Percentiles rank a stretch among this genome's conserved stretches.
Evolutionary conservation across 768 basidiomycete species (phyloP).

Genomic region (Mycena latifolia): DNA sequence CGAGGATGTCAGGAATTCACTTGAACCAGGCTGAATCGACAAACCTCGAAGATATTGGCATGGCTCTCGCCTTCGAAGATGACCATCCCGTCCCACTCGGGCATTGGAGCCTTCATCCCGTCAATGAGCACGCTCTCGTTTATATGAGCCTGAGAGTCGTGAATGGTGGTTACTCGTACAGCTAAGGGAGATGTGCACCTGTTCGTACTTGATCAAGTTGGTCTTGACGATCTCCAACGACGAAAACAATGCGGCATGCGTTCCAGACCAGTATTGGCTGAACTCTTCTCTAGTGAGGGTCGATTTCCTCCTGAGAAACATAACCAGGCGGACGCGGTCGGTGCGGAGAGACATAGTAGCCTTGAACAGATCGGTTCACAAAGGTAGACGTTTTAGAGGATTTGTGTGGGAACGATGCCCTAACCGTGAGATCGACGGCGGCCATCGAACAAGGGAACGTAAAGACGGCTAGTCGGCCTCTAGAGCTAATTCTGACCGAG

Average conservation of each 20-base stretch:
- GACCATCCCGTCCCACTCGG: constrained; percentile 22
- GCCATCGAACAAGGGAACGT: too few relatives aligned
- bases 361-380: too few relatives aligned
- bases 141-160: constrained; percentile 8
- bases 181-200: constrained; percentile 35
- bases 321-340: constrained; percentile 46
- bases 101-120: neutral
- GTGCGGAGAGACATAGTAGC: constrained; percentile 36
- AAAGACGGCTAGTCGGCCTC: too few relatives aligned
- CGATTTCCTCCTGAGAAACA: constrained; percentile 43
- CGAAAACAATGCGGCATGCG: constrained; percentile 44
- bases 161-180: too few relatives aligned
- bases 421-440: too few relatives aligned
- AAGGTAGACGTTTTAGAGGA: too few relatives aligned
- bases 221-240: constrained; percentile 47
- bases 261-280: constrained; percentile 45
- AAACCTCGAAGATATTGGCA: constrained; percentile 22
- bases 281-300: constrained; percentile 46
- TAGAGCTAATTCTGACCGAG: too few relatives aligned
- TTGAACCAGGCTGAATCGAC: neutral
- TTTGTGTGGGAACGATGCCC: too few relatives aligned
- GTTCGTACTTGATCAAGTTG: constrained; percentile 51
- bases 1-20: neutral
- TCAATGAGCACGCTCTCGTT: neutral
- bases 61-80: constrained; percentile 24